Conservation (phyloP, 2,329 filamentous ascomycete genomes). For the Tolypocladium inflatum region DNA sequence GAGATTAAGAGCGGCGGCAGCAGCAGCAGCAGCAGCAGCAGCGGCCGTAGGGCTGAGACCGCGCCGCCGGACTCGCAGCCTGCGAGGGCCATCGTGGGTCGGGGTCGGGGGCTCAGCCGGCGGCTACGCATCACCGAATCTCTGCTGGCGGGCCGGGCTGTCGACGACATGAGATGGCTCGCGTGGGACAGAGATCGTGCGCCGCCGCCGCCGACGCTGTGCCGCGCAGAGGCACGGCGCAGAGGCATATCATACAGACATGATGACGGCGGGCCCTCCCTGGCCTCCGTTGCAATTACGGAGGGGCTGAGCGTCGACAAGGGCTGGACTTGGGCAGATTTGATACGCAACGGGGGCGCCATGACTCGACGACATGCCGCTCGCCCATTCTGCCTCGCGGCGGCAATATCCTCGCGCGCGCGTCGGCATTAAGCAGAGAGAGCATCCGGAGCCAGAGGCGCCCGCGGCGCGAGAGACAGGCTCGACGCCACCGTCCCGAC, state of each 20-base stretch:
- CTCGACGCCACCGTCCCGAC: background rate
- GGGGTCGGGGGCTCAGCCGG: background rate
- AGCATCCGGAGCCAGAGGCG: background rate
- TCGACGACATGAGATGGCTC: conserved; percentile 1
- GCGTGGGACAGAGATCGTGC: conserved; percentile 4
- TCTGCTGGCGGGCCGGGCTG: background rate
- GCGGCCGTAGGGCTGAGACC: conserved; percentile 3
- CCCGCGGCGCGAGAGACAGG: background rate
- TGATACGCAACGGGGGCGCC: background rate
- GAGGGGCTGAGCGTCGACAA: background rate
- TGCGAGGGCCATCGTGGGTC: background rate
- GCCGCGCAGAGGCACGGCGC: background rate
- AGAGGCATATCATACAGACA: background rate
- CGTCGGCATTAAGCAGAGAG: background rate
- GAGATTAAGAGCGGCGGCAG: background rate
- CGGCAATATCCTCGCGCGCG: background rate
- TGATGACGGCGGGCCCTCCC: too few relatives aligned
- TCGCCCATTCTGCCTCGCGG: background rate
- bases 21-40: background rate
- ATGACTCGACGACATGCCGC: background rate
- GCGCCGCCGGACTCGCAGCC: background rate
- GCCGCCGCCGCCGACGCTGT: background rate
- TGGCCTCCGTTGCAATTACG: too few relatives aligned
- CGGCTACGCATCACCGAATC: background rate
- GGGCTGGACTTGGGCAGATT: background rate